These are phyloP conservation scores for Lanmaoa pseudosensibilis DNA, from an alignment of 768 basidiomycete species.

Conservation along the genomic window DNA sequence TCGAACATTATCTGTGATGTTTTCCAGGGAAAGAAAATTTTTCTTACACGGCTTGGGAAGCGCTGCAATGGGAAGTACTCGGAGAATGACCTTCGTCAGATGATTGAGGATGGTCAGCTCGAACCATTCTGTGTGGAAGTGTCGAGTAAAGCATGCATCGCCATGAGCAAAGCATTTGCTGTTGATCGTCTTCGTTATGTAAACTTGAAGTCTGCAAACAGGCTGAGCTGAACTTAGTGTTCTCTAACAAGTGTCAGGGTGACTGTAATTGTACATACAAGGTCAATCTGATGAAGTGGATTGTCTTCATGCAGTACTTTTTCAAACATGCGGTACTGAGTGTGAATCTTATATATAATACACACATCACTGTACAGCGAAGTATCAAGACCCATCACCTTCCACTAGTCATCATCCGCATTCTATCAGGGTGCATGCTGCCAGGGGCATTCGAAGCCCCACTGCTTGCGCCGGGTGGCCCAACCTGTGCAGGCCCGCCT, in stretches of 20 bases:
- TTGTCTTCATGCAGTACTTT: neutral
- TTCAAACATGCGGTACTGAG: neutral
- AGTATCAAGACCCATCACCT: constrained; percentile 12
- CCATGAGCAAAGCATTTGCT: constrained; percentile 27
- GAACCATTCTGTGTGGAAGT: constrained; percentile 47
- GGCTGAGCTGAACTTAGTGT: neutral
- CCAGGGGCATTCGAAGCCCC: constrained; percentile 44
- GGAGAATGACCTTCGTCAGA: constrained; percentile 35
- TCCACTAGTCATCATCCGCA: constrained; percentile 68
- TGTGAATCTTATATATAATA: neutral
- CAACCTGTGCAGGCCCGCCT: constrained; percentile 41
- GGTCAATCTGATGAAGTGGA: neutral
- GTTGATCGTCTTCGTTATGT: constrained; percentile 18
- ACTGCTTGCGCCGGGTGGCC: constrained; percentile 39
- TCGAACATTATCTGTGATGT: neutral
- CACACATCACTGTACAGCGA: neutral
- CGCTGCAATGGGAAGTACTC: constrained; percentile 35
- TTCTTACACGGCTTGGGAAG: constrained; percentile 36
- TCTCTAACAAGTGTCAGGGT: neutral
- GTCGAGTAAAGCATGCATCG: constrained; percentile 20
- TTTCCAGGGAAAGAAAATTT: constrained; percentile 33
- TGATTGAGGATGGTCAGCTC: constrained; percentile 43
- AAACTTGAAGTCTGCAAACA: neutral
- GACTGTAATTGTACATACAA: neutral
- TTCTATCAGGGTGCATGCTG: constrained; percentile 83